Conservation (phyloP, 2,329 filamentous ascomycete genomes). For the Lachnellula occidentalis region DNA sequence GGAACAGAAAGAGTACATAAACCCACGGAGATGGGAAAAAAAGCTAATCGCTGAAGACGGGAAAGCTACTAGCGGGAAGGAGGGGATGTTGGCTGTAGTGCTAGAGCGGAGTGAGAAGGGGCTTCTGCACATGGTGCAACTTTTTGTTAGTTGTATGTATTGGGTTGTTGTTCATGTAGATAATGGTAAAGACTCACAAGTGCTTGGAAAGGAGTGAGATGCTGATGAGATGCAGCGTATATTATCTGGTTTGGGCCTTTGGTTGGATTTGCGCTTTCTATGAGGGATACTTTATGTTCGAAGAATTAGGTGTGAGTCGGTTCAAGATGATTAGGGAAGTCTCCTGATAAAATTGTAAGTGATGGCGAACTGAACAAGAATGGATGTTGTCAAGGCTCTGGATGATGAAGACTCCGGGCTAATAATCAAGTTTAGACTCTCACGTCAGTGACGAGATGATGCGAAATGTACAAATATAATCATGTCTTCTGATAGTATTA, state of each 20-base stretch:
- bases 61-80: neutral
- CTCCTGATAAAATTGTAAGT: neutral
- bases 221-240: slow-evolving; percentile 13
- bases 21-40: slow-evolving; percentile 14
- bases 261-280: slow-evolving; percentile 21
- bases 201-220: neutral
- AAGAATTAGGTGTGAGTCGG: neutral
- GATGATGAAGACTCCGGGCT: neutral
- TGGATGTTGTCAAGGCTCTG: neutral
- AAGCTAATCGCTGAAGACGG: slow-evolving; percentile 10
- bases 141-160: slow-evolving; percentile 17
- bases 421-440: neutral
- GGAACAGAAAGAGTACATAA: slow-evolving; percentile 1
- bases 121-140: slow-evolving; percentile 17
- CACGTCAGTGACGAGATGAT: too few relatives aligned
- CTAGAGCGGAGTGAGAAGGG: slow-evolving; percentile 17
- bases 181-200: slow-evolving; percentile 14
- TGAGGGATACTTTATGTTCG: slow-evolving; percentile 14
- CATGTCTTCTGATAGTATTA: neutral
- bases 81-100: neutral
- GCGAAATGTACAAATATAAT: neutral
- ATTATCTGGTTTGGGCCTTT: slow-evolving; percentile 20
- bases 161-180: slow-evolving; percentile 23
- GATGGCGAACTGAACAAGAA: neutral
- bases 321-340: neutral